These are phyloP conservation scores for Cladophialophora chaetospira DNA, from an alignment of 2,329 filamentous ascomycete genomes.

Conservation along the genomic window DNA sequence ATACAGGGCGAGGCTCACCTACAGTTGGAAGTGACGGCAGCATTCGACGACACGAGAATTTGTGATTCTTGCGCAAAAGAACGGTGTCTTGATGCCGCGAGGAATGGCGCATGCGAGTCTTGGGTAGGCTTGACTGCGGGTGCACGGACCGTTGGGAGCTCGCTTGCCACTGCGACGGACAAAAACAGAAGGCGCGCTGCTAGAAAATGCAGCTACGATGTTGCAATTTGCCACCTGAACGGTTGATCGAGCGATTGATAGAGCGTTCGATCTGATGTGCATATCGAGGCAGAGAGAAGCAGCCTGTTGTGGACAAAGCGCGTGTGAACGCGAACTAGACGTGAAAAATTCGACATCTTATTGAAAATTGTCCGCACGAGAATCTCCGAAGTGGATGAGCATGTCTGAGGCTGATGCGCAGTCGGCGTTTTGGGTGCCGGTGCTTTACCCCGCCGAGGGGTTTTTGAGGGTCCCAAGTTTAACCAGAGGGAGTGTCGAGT, in stretches of 20 bases:
- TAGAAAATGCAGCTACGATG: background rate
- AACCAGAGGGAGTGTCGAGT: background rate
- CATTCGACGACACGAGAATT: background rate
- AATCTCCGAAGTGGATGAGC: background rate
- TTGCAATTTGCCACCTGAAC: conserved; percentile 17
- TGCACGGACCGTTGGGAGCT: conserved; percentile 10
- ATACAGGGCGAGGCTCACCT: conserved; percentile 4
- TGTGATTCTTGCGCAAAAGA: no score
- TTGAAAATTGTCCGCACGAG: no score
- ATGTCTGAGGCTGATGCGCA: background rate
- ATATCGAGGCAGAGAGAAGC: background rate
- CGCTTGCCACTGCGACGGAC: background rate
- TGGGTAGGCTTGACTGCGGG: no score
- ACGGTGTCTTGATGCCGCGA: no score
- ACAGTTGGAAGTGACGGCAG: conserved; percentile 1
- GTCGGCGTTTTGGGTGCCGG: background rate
- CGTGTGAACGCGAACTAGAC: background rate
- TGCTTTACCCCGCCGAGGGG: background rate
- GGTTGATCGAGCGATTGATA: background rate
- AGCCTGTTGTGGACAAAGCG: background rate
- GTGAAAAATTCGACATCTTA: no score
- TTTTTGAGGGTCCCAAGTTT: background rate
- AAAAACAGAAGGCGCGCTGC: background rate
- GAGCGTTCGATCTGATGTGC: background rate
- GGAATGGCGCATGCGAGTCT: no score